Conservation (phyloP, 225 moss, liverwort and hornwort genomes). For the Lunularia cruciata region DNA sequence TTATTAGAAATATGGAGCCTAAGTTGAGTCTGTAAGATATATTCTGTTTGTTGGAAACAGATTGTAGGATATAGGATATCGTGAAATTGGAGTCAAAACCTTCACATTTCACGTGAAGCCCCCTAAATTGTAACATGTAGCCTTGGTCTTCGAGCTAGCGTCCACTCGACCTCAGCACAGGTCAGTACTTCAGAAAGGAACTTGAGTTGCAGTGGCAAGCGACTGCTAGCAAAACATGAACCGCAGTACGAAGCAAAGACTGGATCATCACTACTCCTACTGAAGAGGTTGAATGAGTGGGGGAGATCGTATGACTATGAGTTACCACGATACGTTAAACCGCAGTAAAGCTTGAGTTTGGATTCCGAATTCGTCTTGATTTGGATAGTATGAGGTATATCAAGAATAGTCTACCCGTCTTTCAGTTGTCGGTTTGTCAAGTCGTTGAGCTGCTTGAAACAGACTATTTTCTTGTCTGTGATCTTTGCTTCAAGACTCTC, state of each 20-base stretch:
- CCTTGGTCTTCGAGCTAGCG: background rate
- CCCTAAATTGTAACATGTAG: background rate
- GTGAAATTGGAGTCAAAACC: background rate
- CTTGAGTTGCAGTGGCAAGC: background rate
- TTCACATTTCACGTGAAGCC: background rate
- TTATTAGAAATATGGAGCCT: slow-evolving; percentile 9
- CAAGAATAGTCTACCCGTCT: too few species aligned
- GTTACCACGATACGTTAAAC: background rate
- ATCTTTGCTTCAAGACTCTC: too few species aligned
- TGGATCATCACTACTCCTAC: background rate
- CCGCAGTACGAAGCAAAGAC: background rate
- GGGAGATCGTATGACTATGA: too few species aligned
- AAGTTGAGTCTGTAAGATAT: slow-evolving; percentile 4
- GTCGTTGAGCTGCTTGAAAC: too few species aligned
- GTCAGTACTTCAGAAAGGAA: background rate
- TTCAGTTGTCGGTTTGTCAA: too few species aligned
- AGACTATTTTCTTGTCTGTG: too few species aligned
- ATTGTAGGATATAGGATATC: background rate
- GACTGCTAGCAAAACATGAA: background rate
- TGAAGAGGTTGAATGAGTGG: background rate
- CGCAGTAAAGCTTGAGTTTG: background rate
- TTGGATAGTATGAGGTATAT: too few species aligned
- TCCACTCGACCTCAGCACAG: background rate
- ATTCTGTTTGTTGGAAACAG: background rate
- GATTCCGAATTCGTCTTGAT: background rate